Evolutionary conservation across 768 basidiomycete species (phyloP), one percentile per base, ranked within the genome.

Genomic region (Lactarius hengduanensis): DNA sequence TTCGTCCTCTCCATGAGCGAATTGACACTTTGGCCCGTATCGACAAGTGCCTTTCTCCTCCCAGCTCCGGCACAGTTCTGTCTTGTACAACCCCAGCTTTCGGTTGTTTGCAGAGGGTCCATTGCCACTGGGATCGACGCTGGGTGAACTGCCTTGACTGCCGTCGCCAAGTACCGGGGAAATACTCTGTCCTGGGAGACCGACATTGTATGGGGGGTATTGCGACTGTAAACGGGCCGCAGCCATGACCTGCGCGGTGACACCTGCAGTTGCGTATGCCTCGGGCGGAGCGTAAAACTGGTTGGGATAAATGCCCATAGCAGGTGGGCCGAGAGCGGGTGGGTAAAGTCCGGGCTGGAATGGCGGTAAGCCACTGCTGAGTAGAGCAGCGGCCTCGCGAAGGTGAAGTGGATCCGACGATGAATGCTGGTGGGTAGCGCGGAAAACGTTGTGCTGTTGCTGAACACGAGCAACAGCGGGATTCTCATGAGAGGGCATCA

Each of bases 21-120:
- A 96, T 75, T 96, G 94, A 74, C 94, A 96, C 77, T 95, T 95
- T 59, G 86, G 76, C 6, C 90, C 91, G 71, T 96, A 96, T 40
- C 94, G 83, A 74, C 92, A 94, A 18, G 85, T 77, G 2, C 91
- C 91, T 74, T 94, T 94, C 78, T 94, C 92, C 75, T 94, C 92
- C 92, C 93, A 94, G 74, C 93, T 95, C 69, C 90, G 81, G 76
- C 93, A 94, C 57, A 94, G 70, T 75, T 94, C 90, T 0, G 94
- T 95, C 81, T 96, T 96, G 81, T 96, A 96, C 57, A 96, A 74
- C 20, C 91, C 92, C 30, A 94, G 78, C 79, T 96, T 96, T 72
- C 94, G 84, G 74, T 96, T 96, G 78, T 95, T 95, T 11, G 92
- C 90, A 69, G 91, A 94, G 18, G 93, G 93, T 0, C 92, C 92